Evolutionary conservation across 2,329 filamentous ascomycete genomes (phyloP), one percentile per base, ranked within the genome.

Genomic region (Harringtonia aguacate): DNA sequence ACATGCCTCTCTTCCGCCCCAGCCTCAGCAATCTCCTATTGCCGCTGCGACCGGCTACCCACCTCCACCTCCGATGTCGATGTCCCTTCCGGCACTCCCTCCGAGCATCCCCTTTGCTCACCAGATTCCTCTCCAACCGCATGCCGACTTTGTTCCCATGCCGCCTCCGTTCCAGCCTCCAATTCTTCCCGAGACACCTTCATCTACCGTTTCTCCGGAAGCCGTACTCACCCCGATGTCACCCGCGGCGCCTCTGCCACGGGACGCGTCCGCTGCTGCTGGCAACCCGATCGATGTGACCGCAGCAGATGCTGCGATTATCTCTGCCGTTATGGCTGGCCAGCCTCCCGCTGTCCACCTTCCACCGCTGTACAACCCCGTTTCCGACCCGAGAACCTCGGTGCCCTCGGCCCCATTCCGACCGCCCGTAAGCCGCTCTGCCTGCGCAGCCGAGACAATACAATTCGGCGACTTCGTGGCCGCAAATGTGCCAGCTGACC

Each of bases 1-100:
- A 1, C 24, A 37, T 18, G 7, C 24, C 17, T 21, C 36, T 22
- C 29, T 39, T 3, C 28, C 22, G 8, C 43, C 29, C 9, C 10
- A 24, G 6, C 8, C 20, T 10, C 60, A 68, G 58, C 57, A 69
- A 57, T 57, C 62, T 52, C 56, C 67, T 52, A 48, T 58, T 12
- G 50, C 58, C 12, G 61, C 75, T 58, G 67, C 73, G 43, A 69
- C 77, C 45, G 64, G 80, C 49, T 70, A 78, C 63, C 71, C n/a
- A n/a, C n/a, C 78, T 56, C 65, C 73, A 57, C 63, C 76, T 57
- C 56, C 66, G 56, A 56, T 64, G 54, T 57, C 21, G 35, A 15
- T 14, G 35, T 20, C 20, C 7, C 20, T 21, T 27, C 7, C 10
- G 6, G 6, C 6, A 27, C 24, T n/a, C 8, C 35, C 13, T 28